A percentile compares a stretch with the other conserved stretches of the same genome.
phyloP scores from a whole-genome alignment of 495 filamentous ascomycete genomes.

The Penicillium verhagenii region DNA sequence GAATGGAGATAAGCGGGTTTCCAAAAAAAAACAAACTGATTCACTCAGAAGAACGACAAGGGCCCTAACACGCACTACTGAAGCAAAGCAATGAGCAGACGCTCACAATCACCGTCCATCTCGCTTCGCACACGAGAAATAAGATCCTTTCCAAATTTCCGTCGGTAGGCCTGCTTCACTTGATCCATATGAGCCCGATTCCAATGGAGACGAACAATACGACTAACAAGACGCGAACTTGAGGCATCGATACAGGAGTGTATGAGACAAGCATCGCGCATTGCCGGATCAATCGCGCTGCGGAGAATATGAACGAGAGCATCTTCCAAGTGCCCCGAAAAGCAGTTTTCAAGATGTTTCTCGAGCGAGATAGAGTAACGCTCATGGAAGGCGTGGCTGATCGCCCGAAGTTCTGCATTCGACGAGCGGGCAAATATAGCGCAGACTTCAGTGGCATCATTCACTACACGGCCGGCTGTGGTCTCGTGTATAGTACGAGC shows the following conservation, averaged over 20 bases:
- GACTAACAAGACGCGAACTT: conserved; percentile 72
- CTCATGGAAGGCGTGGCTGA: conserved; percentile 65
- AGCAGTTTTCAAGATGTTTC: conserved; percentile 70
- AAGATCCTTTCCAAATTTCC: neutral
- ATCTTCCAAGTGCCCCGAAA: conserved; percentile 87
- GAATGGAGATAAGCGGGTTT: too few relatives aligned
- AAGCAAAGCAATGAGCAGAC: neutral
- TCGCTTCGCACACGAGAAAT: neutral
- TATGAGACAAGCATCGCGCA: conserved; percentile 73
- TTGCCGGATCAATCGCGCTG: conserved; percentile 74
- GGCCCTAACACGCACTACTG: neutral
- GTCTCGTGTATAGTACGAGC: conserved; percentile 68
- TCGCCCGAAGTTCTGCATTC: conserved; percentile 77
- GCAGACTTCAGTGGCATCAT: conserved; percentile 75
- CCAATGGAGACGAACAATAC: conserved; percentile 79
- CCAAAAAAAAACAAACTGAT: neutral
- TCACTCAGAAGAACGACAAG: neutral
- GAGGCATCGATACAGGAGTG: conserved; percentile 54
- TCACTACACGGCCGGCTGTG: conserved; percentile 66
- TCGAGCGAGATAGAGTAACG: conserved; percentile 67
- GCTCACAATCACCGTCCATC: conserved; percentile 1
- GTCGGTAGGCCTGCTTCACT: conserved; percentile 50
- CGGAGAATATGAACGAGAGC: conserved; percentile 75
- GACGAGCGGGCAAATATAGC: conserved; percentile 68
- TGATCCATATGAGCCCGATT: conserved; percentile 64